Evolutionary conservation across 257 asterid genomes (phyloP).

Genomic region (Prunella vulgaris): DNA sequence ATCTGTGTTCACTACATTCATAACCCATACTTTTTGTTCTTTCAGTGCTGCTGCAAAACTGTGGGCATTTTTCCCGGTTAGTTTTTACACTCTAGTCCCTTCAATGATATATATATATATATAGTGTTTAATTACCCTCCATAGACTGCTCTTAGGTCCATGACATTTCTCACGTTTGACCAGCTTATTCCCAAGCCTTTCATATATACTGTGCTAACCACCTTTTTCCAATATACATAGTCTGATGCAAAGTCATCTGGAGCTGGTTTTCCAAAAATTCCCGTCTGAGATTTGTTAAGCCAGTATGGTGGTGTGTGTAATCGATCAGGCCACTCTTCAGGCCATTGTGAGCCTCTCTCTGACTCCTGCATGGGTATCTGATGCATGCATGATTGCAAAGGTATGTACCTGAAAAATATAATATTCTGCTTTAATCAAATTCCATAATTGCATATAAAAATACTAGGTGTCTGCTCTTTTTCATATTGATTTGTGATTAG

Average conservation of each 20-base stretch:
- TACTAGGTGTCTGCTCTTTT: not conserved
- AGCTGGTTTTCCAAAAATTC: constrained; percentile 78
- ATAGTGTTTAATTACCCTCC: constrained; percentile 59
- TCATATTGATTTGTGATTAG: not conserved
- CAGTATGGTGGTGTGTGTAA: constrained; percentile 64
- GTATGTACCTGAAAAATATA: constrained; percentile 61
- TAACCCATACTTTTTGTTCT: constrained; percentile 78
- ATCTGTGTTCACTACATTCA: constrained; percentile 78
- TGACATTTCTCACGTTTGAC: constrained; percentile 67
- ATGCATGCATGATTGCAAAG: constrained; percentile 80
- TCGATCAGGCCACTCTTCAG: constrained; percentile 86
- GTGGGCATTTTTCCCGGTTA: constrained; percentile 19
- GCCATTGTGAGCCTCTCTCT: constrained; percentile 86
- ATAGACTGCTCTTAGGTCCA: constrained; percentile 93
- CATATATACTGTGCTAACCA: constrained; percentile 52
- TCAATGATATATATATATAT: not conserved
- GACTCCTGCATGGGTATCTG: constrained; percentile 43
- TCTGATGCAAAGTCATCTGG: constrained; percentile 75
- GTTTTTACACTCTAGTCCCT: not conserved
- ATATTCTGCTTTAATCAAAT: not conserved
- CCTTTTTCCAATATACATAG: constrained; percentile 60
- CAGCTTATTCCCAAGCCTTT: constrained; percentile 68
- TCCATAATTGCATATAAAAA: not conserved
- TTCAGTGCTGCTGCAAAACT: constrained; percentile 86
- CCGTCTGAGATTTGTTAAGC: constrained; percentile 63